Base-by-base conservation (phyloP, 306 rosid species). In the Benincasa hispida region DNA sequence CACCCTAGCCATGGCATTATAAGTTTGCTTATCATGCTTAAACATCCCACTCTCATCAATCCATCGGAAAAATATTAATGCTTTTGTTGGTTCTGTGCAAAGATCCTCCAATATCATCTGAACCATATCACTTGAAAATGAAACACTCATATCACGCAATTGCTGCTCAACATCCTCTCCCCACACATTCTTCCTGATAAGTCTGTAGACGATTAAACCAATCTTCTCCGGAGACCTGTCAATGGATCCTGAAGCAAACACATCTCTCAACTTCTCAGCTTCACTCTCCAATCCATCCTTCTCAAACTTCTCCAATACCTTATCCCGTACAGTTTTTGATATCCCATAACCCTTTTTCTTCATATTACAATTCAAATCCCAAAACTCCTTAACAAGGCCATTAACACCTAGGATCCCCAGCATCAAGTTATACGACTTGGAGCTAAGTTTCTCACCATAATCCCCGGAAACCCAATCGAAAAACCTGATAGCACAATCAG, bases 11-110 rank as follows among this genome's bases (percentile, higher is more conserved):
- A 90, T 68, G 2, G 83, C 89, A 79, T 91, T 92, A 81, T 90
- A 94, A 10, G 92, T 87, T 30, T 15, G 18, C 3, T 76, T 87
- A 75, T 92, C 91, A 58, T 90, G 99, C 82, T 85, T 89, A 81
- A 87, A 87, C 80, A 82, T 3, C n/a, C 79, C 90, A 77, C 82
- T 82, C 86, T 94, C 97, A 72, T 85, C 90, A 28, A 92, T 58
- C 99, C 97, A 94, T 83, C 93, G 75, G 77, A 94, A 94, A 82
- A 89, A 87, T 70, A 94, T 85, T 70, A 89, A 81, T 0, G 87
- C 93, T 78, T 90, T 94, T 5, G 47, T 79, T 0, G 95, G 91
- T 22, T 94, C 96, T 9, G 76, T 66, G 21, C 74, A 78, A 41
- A 94, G 86, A 74, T 35, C 82, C 78, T 87, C 91, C 83, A 94